A percentile compares a stretch with the other conserved stretches of the same genome.
These are phyloP conservation scores for Microcyclospora tardicrescens DNA, from an alignment of 2,329 filamentous ascomycete species.

Conservation along the genomic window DNA sequence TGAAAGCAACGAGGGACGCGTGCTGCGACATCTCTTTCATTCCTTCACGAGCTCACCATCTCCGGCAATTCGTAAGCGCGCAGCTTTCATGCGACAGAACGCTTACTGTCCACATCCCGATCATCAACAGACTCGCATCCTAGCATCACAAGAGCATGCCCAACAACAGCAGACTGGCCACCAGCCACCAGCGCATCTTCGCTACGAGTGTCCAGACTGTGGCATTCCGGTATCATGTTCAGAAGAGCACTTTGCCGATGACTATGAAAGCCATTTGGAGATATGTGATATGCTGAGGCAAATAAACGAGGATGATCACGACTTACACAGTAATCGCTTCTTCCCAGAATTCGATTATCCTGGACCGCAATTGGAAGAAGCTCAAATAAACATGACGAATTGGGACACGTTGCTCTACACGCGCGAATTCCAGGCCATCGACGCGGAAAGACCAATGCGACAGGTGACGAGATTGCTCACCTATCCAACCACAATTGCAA, in stretches of 20 bases:
- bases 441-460: constrained; percentile 78
- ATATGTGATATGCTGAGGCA: constrained; percentile 83
- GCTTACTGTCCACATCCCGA: constrained; percentile 86
- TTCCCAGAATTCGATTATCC: constrained; percentile 94
- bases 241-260: constrained; percentile 88
- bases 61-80: constrained; percentile 72
- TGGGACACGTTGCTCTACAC: constrained; percentile 98
- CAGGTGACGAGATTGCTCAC: constrained; percentile 89
- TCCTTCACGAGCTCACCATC: constrained; percentile 80
- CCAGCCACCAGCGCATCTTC: constrained; percentile 64
- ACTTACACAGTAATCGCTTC: constrained; percentile 75
- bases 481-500: constrained; percentile 84
- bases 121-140: constrained; percentile 61
- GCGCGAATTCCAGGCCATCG: constrained; percentile 78
- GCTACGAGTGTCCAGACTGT: constrained; percentile 93
- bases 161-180: constrained; percentile 48
- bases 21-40: constrained; percentile 61
- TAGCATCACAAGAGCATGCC: constrained; percentile 50
- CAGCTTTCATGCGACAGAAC: constrained; percentile 83
- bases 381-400: constrained; percentile 91
- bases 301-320: constrained; percentile 97
- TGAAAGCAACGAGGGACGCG: too few relatives aligned
- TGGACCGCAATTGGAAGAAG: constrained; percentile 78
- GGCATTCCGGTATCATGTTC: constrained; percentile 88
- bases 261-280: constrained; percentile 85